These are phyloP conservation scores for Conticribra weissflogii DNA, from an alignment of 108 stramenopile species.

Conservation along the genomic window DNA sequence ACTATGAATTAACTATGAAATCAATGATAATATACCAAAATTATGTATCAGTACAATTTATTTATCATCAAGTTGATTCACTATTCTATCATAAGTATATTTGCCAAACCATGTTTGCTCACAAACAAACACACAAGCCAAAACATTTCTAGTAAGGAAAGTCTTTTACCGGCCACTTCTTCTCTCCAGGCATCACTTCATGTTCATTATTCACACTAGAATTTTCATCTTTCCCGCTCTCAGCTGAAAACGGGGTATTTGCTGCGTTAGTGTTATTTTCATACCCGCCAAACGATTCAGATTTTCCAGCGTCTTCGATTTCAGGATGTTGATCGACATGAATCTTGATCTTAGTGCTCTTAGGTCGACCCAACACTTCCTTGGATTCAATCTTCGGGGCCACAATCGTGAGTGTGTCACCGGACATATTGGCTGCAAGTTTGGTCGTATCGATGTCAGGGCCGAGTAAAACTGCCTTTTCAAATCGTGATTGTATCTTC, in stretches of 20 bases:
- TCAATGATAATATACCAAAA: too few species aligned
- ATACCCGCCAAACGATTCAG: neutral
- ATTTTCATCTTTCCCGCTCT: slow-evolving; percentile 17
- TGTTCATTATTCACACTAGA: neutral
- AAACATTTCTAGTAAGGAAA: slow-evolving; percentile 12
- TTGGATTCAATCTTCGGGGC: slow-evolving; percentile 36
- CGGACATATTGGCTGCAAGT: slow-evolving; percentile 23
- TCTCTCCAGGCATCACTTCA: neutral
- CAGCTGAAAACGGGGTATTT: neutral
- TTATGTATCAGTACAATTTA: too few species aligned
- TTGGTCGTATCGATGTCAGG: slow-evolving; percentile 36
- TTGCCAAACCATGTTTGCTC: too few species aligned
- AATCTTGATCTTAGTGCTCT: slow-evolving; percentile 37
- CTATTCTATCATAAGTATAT: neutral
- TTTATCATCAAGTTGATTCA: too few species aligned
- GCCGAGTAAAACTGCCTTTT: slow-evolving; percentile 36
- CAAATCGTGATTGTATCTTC: slow-evolving; percentile 39
- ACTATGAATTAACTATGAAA: too few species aligned
- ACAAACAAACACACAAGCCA: too few species aligned
- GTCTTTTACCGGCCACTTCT: slow-evolving; percentile 23
- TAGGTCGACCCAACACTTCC: slow-evolving; percentile 8
- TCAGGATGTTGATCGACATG: slow-evolving; percentile 4
- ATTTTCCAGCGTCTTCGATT: slow-evolving; percentile 2
- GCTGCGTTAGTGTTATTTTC: neutral
- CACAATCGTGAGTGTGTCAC: slow-evolving; percentile 25